A percentile compares a stretch with the other conserved stretches of the same genome.
Conservation (phyloP, 208 protist species). For the Trypanosoma cruzi region DNA sequence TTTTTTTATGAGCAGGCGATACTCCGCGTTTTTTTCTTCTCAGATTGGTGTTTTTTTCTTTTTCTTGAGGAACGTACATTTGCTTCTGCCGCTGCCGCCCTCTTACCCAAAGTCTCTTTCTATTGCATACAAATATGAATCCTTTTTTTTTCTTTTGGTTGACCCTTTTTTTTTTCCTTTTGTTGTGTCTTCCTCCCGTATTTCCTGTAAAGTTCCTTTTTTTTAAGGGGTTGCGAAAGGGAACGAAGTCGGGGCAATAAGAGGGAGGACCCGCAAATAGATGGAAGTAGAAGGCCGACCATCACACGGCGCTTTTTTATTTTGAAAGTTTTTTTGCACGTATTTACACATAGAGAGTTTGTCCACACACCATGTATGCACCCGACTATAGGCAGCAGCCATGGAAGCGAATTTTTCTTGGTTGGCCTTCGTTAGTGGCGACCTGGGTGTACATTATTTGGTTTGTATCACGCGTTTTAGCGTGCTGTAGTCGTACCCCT, state of each 20-base stretch:
- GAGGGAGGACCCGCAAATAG: no score
- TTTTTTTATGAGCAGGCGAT: neutral
- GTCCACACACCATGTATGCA: conserved; percentile 21
- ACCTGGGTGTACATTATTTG: conserved; percentile 37
- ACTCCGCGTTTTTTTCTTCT: conserved; percentile 3
- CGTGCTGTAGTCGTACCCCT: conserved; percentile 18
- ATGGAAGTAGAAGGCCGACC: no score
- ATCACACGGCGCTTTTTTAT: no score
- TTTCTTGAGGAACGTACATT: neutral
- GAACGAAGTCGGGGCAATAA: no score
- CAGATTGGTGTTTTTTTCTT: neutral
- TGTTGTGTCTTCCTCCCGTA: neutral
- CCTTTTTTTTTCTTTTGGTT: neutral
- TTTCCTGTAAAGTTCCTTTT: no score
- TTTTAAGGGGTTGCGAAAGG: no score
- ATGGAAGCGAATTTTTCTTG: conserved; percentile 42
- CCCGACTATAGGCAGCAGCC: conserved; percentile 39
- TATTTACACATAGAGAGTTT: neutral
- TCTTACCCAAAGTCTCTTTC: neutral
- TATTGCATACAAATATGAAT: neutral
- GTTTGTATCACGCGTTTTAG: conserved; percentile 28
- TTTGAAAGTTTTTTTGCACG: no score
- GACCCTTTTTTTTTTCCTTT: neutral
- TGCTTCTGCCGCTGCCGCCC: neutral
- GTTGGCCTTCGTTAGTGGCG: conserved; percentile 55